Evolutionary conservation across 2,329 filamentous ascomycete genomes (phyloP).

Genomic region (Scytalidium sp.): DNA sequence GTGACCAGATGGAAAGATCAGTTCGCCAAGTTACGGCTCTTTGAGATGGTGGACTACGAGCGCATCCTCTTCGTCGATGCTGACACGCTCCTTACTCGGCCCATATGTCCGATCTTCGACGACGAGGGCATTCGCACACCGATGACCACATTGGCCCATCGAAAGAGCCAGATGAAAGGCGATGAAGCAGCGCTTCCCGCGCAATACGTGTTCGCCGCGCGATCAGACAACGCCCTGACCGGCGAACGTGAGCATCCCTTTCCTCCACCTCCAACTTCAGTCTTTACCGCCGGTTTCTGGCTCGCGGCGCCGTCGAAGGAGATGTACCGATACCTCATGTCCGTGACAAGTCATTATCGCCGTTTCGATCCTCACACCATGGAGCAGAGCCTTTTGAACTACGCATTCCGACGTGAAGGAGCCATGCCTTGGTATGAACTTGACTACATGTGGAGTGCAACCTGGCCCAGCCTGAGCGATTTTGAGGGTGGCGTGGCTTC

Average conservation of each 20-base stretch:
- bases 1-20: constrained; percentile 38
- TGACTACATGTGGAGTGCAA: constrained; percentile 36
- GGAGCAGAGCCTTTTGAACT: constrained; percentile 42
- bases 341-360: constrained; percentile 30
- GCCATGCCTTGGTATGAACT: constrained; percentile 40
- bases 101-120: constrained; percentile 36
- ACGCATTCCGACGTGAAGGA: constrained; percentile 36
- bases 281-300: constrained; percentile 40
- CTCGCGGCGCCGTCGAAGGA: constrained; percentile 34
- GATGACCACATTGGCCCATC: constrained; percentile 16
- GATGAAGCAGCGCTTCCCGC: constrained; percentile 30
- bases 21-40: constrained; percentile 40
- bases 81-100: constrained; percentile 34
- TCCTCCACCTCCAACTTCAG: constrained; percentile 30
- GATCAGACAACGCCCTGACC: constrained; percentile 30
- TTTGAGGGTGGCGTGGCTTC: constrained; percentile 29
- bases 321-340: constrained; percentile 35
- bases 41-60: constrained; percentile 37
- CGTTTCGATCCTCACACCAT: constrained; percentile 35
- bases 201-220: constrained; percentile 31
- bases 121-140: constrained; percentile 19
- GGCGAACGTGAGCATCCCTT: constrained; percentile 32
- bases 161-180: constrained; percentile 12
- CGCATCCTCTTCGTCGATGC: constrained; percentile 41
- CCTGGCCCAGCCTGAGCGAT: constrained; percentile 33